phyloP scores from a whole-genome alignment of 768 basidiomycete species.

The Russula brevipes region DNA sequence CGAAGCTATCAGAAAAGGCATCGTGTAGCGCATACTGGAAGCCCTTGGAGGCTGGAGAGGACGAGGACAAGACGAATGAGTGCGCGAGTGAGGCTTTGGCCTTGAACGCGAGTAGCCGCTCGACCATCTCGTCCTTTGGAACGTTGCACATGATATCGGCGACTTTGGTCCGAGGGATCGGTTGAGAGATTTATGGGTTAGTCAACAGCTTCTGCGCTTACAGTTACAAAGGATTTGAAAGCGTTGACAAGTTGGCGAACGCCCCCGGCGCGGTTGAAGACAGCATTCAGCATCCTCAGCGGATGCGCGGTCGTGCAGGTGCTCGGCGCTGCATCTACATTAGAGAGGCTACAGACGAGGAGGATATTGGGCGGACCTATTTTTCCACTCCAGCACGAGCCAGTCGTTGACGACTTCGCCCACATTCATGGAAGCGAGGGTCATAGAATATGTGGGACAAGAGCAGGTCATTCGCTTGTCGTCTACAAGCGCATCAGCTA shows the following conservation, averaged over 20 bases:
- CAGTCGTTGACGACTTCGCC: conserved; percentile 14
- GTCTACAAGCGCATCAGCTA: conserved; percentile 8
- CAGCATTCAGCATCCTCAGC: conserved; percentile 51
- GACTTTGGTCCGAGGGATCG: conserved; percentile 47
- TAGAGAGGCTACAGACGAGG: not conserved
- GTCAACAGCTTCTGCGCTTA: conserved; percentile 27
- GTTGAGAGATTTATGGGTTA: not conserved
- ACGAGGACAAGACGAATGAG: conserved; percentile 45
- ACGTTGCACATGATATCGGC: conserved; percentile 59
- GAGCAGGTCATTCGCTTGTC: conserved; percentile 13
- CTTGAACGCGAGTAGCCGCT: conserved; percentile 64
- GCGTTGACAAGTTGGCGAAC: conserved; percentile 50
- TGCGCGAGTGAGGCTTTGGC: conserved; percentile 49
- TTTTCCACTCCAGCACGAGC: conserved; percentile 20
- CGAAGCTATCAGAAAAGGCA: conserved; percentile 71
- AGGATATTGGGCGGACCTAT: conserved; percentile 15
- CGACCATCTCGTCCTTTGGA: conserved; percentile 73
- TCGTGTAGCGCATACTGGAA: conserved; percentile 66
- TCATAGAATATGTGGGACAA: conserved; percentile 15
- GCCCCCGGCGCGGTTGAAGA: conserved; percentile 56
- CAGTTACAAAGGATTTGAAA: conserved; percentile 61
- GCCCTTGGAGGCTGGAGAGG: conserved; percentile 34
- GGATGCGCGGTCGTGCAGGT: conserved; percentile 41
- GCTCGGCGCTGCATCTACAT: conserved; percentile 32
- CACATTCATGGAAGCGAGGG: not conserved